Evolutionary conservation across 2,329 filamentous ascomycete genomes (phyloP), one percentile per base, ranked within the genome.

Genomic region (Tympanopsis confertula): DNA sequence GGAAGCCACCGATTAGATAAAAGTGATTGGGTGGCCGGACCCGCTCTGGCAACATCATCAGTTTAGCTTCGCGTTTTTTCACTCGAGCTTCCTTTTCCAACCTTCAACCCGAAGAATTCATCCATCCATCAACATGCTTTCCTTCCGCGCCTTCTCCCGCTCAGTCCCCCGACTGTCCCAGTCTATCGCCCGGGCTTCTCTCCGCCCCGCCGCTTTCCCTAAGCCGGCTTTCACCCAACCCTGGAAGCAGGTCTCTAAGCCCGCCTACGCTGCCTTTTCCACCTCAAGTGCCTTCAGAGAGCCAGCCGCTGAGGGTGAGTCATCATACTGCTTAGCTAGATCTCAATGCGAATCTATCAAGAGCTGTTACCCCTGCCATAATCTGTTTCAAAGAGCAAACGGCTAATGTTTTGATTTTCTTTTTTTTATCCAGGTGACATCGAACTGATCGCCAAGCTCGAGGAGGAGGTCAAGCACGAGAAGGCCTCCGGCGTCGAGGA

Each of bases 361-460:
- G 52, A 41, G 22, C 22, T 26, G 7, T 26, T 26, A 7, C 7
- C 22, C 22, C 7, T n/a, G n/a, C n/a, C n/a, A n/a, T n/a, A n/a
- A n/a, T n/a, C 63, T 37, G 74, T 74, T 51, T 73, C 70, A 19
- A 13, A 24, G 20, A 39, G 40, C 18, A 22, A 7, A 33, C 45
- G 22, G 45, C 51, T 13, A 43, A 50, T 35, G 56, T 56, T 40
- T 54, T 52, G 3, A 58, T 39, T 57, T 62, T 4, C 47, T 13
- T 22, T 41, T 61, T 14, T 50, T 54, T 30, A 55, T 54, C 36
- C 69, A 74, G 56, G 74, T 73, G 85, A 93, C 53, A 69, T 81
- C 47, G 86, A 95, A 63, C 78, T 98, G 38, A 74, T 79, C 29
- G 76, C 78, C 42, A 96, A 96, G 74, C 75, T 98, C 36, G 76